phyloP scores from a whole-genome alignment of 1,139 yeast genomes.

The Lodderomyces pseudojiufengensis region DNA sequence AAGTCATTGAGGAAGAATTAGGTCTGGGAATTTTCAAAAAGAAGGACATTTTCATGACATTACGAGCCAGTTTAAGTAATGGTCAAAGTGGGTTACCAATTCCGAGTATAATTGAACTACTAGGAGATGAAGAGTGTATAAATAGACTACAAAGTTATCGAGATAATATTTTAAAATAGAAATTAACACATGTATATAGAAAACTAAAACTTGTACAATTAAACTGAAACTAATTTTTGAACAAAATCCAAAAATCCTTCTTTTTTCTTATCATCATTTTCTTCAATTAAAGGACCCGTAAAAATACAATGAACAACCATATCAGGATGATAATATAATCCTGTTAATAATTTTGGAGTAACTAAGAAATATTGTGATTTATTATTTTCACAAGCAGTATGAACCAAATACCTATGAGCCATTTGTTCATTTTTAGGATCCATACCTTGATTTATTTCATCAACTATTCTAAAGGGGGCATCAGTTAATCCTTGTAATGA shows the following conservation, averaged over 20 bases:
- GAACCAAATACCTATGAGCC: constrained; percentile 84
- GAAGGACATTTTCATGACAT: constrained; percentile 53
- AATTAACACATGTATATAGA: not conserved
- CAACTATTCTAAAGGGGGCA: constrained; percentile 94
- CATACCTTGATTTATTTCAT: constrained; percentile 99
- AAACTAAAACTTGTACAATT: constrained; percentile 1
- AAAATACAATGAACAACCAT: constrained; percentile 89
- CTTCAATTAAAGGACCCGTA: constrained; percentile 51
- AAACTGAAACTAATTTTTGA: constrained; percentile 8
- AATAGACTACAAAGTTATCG: constrained; percentile 32
- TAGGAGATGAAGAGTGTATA: constrained; percentile 48
- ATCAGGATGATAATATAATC: constrained; percentile 69
- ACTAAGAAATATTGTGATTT: constrained; percentile 82
- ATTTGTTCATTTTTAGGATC: constrained; percentile 88
- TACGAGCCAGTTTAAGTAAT: constrained; percentile 74
- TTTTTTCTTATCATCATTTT: constrained; percentile 9
- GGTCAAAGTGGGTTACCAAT: constrained; percentile 68
- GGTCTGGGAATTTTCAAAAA: constrained; percentile 32
- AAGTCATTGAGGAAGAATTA: constrained; percentile 16
- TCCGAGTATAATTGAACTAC: constrained; percentile 52
- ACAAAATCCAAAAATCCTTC: constrained; percentile 32
- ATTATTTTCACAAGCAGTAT: constrained; percentile 65
- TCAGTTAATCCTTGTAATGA: constrained; percentile 86
- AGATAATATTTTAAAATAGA: not conserved
- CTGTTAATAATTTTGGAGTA: constrained; percentile 86